Base-by-base conservation (phyloP, 1,284 basidiomycete species). In the Grifola frondosa region DNA sequence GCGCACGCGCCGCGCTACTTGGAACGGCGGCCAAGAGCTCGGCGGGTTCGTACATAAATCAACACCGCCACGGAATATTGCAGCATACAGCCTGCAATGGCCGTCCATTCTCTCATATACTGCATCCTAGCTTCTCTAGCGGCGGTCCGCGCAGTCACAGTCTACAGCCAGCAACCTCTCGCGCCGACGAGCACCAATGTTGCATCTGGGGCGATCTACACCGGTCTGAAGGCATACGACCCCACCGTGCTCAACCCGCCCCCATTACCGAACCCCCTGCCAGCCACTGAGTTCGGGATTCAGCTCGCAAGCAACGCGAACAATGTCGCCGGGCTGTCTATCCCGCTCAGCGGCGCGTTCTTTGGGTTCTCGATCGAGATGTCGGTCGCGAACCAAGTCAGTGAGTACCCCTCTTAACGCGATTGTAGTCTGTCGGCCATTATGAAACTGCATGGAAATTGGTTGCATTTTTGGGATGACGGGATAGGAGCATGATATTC, bases 311-410 rank as follows among this genome's bases (percentile, higher is more conserved):
- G 54, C 28, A 47, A 63, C 9, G 46, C 39, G 30, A 40, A 16
- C 24, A 52, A 31, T 52, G 57, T 37, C 48, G 38, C 31, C n/a
- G 72, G 68, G 1, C 60, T 77, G 5, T 80, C 76, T 1, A 81
- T 84, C 30, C 64, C 68, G 4, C 77, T 80, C 48, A 66, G 66
- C 40, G 83, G 82, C 9, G 73, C 77, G 25, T 87, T 87, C 54
- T 68, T 80, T 40, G 85, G 86, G 0, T 85, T 88, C 54, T 84
- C 80, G 2, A 70, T 89, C 39, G 86, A 88, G 62, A 74, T 88
- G 70, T 84, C 81, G 19, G 81, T 88, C 12, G 77, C 76, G 2
- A 76, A 76, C 44, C 76, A 79, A 66, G 67, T 84, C 40, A 63
- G 80, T 82, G 60, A 63, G 81, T 78, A 32, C 19, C 26, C 64